phyloP scores from a whole-genome alignment of 2,329 filamentous ascomycete genomes.

The Fusarium sp. region DNA sequence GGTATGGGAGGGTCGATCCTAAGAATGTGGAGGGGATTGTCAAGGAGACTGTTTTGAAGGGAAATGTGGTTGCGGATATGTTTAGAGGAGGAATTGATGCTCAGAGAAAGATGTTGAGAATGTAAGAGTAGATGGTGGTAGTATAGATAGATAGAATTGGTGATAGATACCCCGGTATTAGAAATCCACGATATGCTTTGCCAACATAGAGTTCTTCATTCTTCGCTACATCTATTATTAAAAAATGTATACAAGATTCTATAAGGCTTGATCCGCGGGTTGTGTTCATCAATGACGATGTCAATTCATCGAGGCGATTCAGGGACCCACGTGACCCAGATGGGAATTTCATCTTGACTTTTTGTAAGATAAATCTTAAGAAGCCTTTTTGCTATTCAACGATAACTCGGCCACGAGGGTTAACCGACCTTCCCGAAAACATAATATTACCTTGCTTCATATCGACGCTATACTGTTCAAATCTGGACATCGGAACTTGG shows the following conservation, averaged over 20 bases:
- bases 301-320: neutral
- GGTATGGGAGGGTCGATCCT: conserved; percentile 84
- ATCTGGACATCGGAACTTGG: neutral
- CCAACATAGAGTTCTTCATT: neutral
- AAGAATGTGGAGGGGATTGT: conserved; percentile 82
- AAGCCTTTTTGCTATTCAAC: neutral
- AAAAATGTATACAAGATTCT: neutral
- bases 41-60: conserved; percentile 74
- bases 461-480: too few species aligned
- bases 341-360: conserved; percentile 10
- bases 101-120: conserved; percentile 64
- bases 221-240: neutral
- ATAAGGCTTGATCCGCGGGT: too few species aligned
- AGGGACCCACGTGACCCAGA: conserved; percentile 38
- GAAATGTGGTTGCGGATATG: conserved; percentile 75
- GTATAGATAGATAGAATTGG: neutral
- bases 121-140: conserved; percentile 47
- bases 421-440: neutral
- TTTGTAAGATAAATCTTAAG: conserved; percentile 4
- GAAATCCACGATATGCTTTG: neutral
- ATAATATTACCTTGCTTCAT: accelerated
- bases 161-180: conserved; percentile 29
- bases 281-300: neutral
- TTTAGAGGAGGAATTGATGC: conserved; percentile 77
- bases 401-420: neutral